Conservation (phyloP, 805 yeast species). For the Debaryomyces maramus region DNA sequence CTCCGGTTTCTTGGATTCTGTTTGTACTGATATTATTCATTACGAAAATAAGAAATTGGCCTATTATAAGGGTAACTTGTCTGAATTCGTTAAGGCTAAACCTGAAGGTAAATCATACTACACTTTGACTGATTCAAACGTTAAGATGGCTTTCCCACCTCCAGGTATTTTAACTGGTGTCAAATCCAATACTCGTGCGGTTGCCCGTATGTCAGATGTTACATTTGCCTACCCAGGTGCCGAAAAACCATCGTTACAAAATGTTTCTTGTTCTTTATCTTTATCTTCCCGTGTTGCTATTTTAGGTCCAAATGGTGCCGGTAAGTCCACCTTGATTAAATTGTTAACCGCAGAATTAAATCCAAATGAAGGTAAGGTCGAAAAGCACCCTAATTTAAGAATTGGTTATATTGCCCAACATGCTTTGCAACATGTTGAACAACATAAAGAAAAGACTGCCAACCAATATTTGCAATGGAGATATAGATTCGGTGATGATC, state of each 20-base stretch:
- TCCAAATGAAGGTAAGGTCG: constrained; percentile 86
- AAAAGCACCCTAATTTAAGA: constrained; percentile 97
- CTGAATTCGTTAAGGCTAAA: constrained; percentile 84
- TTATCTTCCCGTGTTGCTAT: constrained; percentile 96
- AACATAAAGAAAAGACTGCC: constrained; percentile 96
- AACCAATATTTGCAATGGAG: constrained; percentile 98
- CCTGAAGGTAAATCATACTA: constrained; percentile 97
- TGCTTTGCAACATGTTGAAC: constrained; percentile 95
- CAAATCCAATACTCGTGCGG: constrained; percentile 90
- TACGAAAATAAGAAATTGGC: constrained; percentile 93
- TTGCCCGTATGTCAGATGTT: constrained; percentile 82
- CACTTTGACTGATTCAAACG: constrained; percentile 87
- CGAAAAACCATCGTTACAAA: constrained; percentile 70
- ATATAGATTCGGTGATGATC: constrained; percentile 95
- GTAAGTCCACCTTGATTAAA: constrained; percentile 94
- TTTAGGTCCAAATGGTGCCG: constrained; percentile 98
- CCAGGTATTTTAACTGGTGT: constrained; percentile 98
- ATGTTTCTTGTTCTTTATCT: constrained; percentile 88
- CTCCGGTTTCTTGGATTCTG: constrained; percentile 92
- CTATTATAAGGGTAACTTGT: constrained; percentile 93
- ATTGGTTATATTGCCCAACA: constrained; percentile 99
- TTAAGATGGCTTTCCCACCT: constrained; percentile 97
- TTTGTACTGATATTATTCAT: constrained; percentile 95
- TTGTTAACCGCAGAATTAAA: constrained; percentile 88
- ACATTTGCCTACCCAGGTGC: constrained; percentile 91